Evolutionary conservation across 177 flowering plant species (phyloP).

Genomic region (Tripterygium wilfordii): DNA sequence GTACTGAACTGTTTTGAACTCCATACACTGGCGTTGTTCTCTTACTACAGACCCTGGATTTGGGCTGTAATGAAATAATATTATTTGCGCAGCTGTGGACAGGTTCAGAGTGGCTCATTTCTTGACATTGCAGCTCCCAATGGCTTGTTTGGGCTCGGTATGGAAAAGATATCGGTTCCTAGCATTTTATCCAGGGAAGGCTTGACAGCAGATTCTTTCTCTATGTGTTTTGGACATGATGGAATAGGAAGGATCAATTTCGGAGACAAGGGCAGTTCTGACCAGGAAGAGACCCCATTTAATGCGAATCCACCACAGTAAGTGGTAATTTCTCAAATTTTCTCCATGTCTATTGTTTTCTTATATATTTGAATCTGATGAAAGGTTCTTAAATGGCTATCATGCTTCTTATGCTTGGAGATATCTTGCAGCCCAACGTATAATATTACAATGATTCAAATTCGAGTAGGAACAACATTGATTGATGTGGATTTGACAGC

Average conservation of each 20-base stretch:
- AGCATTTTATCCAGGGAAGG: slow-evolving; percentile 41
- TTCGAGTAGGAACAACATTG: slow-evolving; percentile 39
- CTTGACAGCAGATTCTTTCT: slow-evolving; percentile 39
- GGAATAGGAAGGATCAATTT: slow-evolving; percentile 45
- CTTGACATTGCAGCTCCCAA: slow-evolving; percentile 45
- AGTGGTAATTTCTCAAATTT: slow-evolving; percentile 28
- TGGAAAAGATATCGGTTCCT: slow-evolving; percentile 42
- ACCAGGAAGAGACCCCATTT: slow-evolving; percentile 48
- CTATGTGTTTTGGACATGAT: slow-evolving; percentile 50
- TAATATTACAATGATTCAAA: slow-evolving; percentile 33
- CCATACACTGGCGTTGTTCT: neutral
- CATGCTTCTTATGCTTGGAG: neutral
- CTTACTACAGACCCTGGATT: neutral
- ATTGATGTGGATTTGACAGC: slow-evolving; percentile 38
- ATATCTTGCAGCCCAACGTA: slow-evolving; percentile 48
- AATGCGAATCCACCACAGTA: slow-evolving; percentile 36
- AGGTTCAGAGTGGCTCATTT: slow-evolving; percentile 45
- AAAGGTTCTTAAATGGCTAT: too few relatives aligned
- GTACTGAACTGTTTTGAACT: neutral
- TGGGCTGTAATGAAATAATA: slow-evolving; percentile 3
- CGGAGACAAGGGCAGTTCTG: slow-evolving; percentile 46
- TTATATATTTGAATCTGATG: too few relatives aligned
- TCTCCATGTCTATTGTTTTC: slow-evolving; percentile 9
- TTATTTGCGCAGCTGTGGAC: slow-evolving; percentile 36
- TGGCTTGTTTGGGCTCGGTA: slow-evolving; percentile 48